A percentile compares a stretch with the other conserved stretches of the same genome.
phyloP scores from a whole-genome alignment of 1,284 basidiomycete genomes.

The Moesziomyces globuligerus region DNA sequence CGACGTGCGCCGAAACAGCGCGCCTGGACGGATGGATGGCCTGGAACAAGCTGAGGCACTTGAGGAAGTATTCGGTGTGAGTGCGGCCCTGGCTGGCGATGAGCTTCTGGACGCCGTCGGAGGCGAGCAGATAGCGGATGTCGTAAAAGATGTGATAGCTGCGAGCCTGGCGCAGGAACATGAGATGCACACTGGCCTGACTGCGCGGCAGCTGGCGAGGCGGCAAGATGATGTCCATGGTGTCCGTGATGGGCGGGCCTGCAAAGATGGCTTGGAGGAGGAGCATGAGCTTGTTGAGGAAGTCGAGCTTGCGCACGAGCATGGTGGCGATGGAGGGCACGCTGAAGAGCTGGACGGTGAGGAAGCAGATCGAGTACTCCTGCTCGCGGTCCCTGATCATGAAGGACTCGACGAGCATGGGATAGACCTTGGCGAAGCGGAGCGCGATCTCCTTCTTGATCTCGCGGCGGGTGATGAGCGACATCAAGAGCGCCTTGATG shows the following conservation, averaged over 20 bases:
- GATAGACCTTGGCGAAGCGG: conserved; percentile 60
- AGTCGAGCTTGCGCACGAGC: conserved; percentile 53
- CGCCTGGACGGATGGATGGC: conserved; percentile 60
- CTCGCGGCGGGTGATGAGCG: conserved; percentile 75
- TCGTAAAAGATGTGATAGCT: conserved; percentile 66
- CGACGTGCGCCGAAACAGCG: conserved; percentile 60
- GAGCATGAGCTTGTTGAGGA: conserved; percentile 52
- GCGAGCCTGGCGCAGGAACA: conserved; percentile 52
- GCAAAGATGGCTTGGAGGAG: conserved; percentile 63
- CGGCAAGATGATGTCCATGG: conserved; percentile 47
- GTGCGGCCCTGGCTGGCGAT: conserved; percentile 39
- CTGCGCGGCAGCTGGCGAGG: conserved; percentile 41
- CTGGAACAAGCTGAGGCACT: conserved; percentile 61
- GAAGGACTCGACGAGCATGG: conserved; percentile 63
- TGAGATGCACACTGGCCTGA: conserved; percentile 52
- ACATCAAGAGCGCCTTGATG: conserved; percentile 83
- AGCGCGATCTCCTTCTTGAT: conserved; percentile 81
- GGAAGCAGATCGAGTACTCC: conserved; percentile 64
- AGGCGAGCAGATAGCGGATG: conserved; percentile 60
- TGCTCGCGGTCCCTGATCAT: conserved; percentile 64
- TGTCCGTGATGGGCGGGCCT: conserved; percentile 31
- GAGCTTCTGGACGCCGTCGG: conserved; percentile 60
- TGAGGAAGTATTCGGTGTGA: conserved; percentile 52
- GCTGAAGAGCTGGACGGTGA: conserved; percentile 66
- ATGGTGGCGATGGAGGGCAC: conserved; percentile 63